Conservation (phyloP, 225 moss, liverwort and hornwort genomes). For the Sphagnum tenellum region DNA sequence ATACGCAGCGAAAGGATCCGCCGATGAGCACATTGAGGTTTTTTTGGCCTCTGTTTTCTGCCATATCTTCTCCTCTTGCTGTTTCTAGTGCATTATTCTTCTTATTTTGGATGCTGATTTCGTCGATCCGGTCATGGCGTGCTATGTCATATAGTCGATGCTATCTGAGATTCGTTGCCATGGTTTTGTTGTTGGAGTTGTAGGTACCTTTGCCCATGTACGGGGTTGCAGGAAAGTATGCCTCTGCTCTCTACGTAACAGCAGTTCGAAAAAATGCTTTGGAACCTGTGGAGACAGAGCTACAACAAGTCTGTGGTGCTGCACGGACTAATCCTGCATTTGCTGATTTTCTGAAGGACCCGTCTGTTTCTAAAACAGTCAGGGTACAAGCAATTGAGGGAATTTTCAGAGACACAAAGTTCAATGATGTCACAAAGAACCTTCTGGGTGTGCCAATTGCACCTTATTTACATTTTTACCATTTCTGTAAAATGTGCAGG, state of each 20-base stretch:
- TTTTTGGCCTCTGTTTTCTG: no score
- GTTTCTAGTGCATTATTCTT: no score
- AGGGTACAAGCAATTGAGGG: constrained; percentile 58
- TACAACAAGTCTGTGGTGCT: constrained; percentile 50
- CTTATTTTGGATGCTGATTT: no score
- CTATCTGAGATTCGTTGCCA: no score
- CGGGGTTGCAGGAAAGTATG: constrained; percentile 84
- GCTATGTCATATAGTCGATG: no score
- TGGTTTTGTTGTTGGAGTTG: no score
- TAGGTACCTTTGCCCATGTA: constrained; percentile 61
- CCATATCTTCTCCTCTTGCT: no score
- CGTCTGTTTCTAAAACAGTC: constrained; percentile 52
- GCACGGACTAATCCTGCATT: constrained; percentile 40
- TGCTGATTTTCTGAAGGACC: constrained; percentile 60
- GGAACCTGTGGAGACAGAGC: constrained; percentile 60
- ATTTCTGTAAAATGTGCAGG: neutral
- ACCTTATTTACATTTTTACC: neutral
- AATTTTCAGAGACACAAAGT: constrained; percentile 63
- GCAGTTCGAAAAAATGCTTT: constrained; percentile 44
- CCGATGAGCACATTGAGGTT: no score
- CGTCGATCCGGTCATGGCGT: no score
- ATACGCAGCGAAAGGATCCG: no score
- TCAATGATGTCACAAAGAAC: constrained; percentile 72
- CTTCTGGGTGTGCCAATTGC: constrained; percentile 22
- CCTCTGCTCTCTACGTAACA: constrained; percentile 55